Percentiles rank a stretch among this genome's conserved stretches.
Conservation (phyloP, 495 filamentous ascomycete genomes). For the Penicillium lagena region DNA sequence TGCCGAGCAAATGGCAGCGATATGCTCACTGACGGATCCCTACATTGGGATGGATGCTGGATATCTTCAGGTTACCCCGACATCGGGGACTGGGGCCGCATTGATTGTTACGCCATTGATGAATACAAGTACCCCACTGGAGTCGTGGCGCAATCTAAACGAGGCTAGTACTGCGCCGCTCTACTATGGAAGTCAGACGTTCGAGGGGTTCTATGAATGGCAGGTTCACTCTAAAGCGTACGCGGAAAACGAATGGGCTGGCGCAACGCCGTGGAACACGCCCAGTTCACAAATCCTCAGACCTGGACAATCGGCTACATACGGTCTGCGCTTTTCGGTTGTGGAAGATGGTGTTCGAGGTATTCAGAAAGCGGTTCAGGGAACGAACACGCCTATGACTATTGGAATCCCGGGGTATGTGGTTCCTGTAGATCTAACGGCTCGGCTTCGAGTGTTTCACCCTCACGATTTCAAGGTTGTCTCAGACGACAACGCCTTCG, state of each 20-base stretch:
- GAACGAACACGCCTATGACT: constrained; percentile 32
- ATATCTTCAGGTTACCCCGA: constrained; percentile 38
- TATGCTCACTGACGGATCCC: constrained; percentile 42
- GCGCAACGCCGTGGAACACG: constrained; percentile 37
- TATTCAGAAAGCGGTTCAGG: constrained; percentile 31
- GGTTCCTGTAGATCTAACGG: constrained; percentile 32
- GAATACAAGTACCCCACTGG: constrained; percentile 31
- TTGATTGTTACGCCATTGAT: constrained; percentile 43
- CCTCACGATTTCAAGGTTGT: constrained; percentile 4
- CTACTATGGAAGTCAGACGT: constrained; percentile 42
- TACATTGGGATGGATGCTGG: constrained; percentile 48
- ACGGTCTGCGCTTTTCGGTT: constrained; percentile 41
- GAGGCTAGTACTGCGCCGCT: constrained; percentile 19
- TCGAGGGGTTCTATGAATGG: constrained; percentile 49
- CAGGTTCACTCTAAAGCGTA: constrained; percentile 40
- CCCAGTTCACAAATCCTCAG: constrained; percentile 33
- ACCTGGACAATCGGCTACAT: constrained; percentile 31
- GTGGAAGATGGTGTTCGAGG: constrained; percentile 26
- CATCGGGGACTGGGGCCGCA: constrained; percentile 36
- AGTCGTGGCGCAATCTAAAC: constrained; percentile 42
- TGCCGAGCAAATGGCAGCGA: constrained; percentile 28
- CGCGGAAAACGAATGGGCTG: constrained; percentile 43
- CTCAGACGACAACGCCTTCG: constrained; percentile 14
- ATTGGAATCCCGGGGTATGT: constrained; percentile 44
- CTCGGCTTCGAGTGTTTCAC: constrained; percentile 30